Evolutionary conservation across 306 rosid species (phyloP).

Genomic region (Neltuma alba): DNA sequence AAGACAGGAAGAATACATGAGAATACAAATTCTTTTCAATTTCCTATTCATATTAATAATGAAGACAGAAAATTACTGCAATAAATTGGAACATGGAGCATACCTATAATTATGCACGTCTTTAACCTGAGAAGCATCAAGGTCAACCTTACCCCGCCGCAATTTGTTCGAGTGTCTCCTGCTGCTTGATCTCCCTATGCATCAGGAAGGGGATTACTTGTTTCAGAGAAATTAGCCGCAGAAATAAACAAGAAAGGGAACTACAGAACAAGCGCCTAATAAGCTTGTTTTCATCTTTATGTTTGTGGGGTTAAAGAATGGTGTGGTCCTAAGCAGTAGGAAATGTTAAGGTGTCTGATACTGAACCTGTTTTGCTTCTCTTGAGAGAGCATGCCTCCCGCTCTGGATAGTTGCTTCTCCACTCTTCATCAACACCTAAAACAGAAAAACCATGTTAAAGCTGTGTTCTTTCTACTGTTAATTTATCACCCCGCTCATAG

Average conservation of each 20-base stretch:
- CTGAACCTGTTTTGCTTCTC: constrained; percentile 90
- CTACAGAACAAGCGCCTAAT: constrained; percentile 25
- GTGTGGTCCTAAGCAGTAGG: constrained; percentile 61
- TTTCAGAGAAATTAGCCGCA: constrained; percentile 29
- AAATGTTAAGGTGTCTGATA: constrained; percentile 41
- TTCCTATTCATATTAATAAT: constrained; percentile 11
- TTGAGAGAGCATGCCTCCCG: constrained; percentile 76
- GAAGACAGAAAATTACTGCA: background rate
- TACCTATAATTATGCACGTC: constrained; percentile 86
- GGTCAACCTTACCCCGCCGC: constrained; percentile 67
- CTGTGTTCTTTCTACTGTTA: constrained; percentile 53
- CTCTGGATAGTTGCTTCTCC: constrained; percentile 69
- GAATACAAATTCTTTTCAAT: constrained; percentile 2
- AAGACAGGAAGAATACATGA: constrained; percentile 18
- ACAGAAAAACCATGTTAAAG: constrained; percentile 58
- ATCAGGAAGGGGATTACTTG: constrained; percentile 34
- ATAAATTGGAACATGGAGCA: constrained; percentile 31
- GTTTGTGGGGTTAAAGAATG: constrained; percentile 37
- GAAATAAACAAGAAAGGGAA: background rate
- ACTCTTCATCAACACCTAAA: constrained; percentile 85
- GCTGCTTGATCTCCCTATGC: constrained; percentile 67
- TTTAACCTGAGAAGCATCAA: constrained; percentile 70
- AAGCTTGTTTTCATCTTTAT: constrained; percentile 19
- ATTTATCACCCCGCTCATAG: constrained; percentile 42
- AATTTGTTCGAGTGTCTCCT: constrained; percentile 62